Evolutionary conservation across 345 rosid species (phyloP), one percentile per base, ranked within the genome.

Genomic region (Erucastrum elatum): DNA sequence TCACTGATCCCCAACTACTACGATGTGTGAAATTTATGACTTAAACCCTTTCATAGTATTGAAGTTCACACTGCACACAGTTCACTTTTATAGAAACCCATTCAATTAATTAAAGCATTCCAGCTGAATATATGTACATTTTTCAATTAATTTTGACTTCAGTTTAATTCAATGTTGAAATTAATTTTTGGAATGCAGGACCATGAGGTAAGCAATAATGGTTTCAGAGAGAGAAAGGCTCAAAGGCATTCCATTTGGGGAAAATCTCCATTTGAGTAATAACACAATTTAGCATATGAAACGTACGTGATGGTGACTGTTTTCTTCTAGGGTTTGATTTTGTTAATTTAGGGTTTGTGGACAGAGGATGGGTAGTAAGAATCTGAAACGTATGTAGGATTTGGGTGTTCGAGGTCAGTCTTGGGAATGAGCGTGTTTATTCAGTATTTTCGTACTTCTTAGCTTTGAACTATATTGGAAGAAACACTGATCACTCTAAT

Each of bases 221-320:
- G 83, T 34, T 85, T 86, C 84, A 83, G 85, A 74, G 92, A 87
- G 79, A 87, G 87, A 82, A 91, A 90, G 87, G 86, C 84, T 76
- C 87, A 90, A 74, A 88, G 92, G 88, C 88, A 83, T 81, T 91
- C 88, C 69, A 82, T 86, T 64, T 84, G 88, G 88, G 84, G 87
- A 71, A 87, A 75, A 75, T 84, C 93, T 78, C 87, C 87, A 68
- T 84, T 85, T 68, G 86, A 88, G 84, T 85, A 84, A 56, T 72
- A 69, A 69, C 33, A 69, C 33, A 73, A 8, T 29, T 35, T 68
- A 70, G 75, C 39, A 10, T 35, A 12, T 7, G 70, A 75, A 13
- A 30, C 55, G 71, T 74, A 30, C 55, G 71, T 74, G 79, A 68
- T 56, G 66, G 75, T 74, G 82, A 80, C 75, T 70, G 30, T 71